Evolutionary conservation across 2,329 filamentous ascomycete genomes (phyloP).

Genomic region (Chrysosporium keratinophilum): DNA sequence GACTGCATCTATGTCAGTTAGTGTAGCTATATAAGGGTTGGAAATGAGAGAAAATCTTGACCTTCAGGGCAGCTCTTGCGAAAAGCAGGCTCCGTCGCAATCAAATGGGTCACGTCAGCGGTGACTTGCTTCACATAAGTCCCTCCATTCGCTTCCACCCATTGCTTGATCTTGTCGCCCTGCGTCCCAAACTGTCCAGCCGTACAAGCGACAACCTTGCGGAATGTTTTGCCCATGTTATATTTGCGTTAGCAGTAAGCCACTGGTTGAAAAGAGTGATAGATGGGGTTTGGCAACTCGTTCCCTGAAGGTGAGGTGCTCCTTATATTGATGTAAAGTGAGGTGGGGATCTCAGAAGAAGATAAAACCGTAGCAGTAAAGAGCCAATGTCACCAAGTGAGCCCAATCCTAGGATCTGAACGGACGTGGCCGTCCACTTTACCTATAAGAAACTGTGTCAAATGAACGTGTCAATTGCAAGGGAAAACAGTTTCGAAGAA

Average conservation of each 20-base stretch:
- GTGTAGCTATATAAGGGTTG: neutral
- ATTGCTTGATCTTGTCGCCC: conserved; percentile 51
- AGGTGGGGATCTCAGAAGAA: neutral
- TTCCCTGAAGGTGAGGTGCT: neutral
- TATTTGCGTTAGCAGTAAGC: too few relatives aligned
- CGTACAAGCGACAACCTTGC: conserved; percentile 45
- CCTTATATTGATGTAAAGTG: neutral
- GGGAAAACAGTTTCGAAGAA: neutral
- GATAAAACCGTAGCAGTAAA: too few relatives aligned
- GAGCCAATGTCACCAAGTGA: too few relatives aligned
- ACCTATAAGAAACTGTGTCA: too few relatives aligned
- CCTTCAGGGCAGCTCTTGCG: conserved; percentile 38
- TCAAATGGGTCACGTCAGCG: conserved; percentile 57
- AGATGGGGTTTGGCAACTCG: neutral
- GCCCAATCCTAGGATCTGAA: too few relatives aligned
- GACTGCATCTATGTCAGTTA: conserved; percentile 25
- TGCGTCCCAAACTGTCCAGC: conserved; percentile 49
- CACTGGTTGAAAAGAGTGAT: too few relatives aligned
- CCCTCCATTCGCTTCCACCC: conserved; percentile 56
- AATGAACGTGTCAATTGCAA: too few relatives aligned
- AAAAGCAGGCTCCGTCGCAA: conserved; percentile 56
- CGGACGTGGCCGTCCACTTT: too few relatives aligned
- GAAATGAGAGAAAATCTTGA: conserved; percentile 17
- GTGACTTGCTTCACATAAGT: conserved; percentile 44
- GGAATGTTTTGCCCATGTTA: conserved; percentile 41